These are phyloP conservation scores for Sideroxylon spinosum DNA, from an alignment of 179 eudicot genomes.

Conservation along the genomic window DNA sequence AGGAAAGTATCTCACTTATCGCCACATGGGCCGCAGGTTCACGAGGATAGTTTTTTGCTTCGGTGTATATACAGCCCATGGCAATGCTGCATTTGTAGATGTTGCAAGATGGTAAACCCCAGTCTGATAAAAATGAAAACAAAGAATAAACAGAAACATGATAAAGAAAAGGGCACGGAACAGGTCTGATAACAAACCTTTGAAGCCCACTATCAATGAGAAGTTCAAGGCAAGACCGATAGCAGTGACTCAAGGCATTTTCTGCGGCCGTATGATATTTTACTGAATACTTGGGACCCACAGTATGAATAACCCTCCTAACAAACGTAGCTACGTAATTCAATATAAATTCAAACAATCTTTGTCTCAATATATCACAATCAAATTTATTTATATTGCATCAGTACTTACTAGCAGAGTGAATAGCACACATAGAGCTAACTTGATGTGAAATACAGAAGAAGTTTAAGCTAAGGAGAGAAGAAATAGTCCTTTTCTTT, in stretches of 20 bases:
- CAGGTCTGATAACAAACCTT: constrained; percentile 46
- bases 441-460: too few relatives aligned
- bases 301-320: constrained; percentile 97
- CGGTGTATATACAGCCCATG: constrained; percentile 87
- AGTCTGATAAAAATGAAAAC: background rate
- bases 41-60: constrained; percentile 92
- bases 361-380: background rate
- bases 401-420: background rate
- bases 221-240: constrained; percentile 89
- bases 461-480: too few relatives aligned
- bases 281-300: constrained; percentile 98
- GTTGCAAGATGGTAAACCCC: constrained; percentile 5
- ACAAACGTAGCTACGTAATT: background rate
- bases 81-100: constrained; percentile 76
- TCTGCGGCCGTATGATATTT: constrained; percentile 99
- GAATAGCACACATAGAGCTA: too few relatives aligned
- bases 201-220: constrained; percentile 77
- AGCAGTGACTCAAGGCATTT: constrained; percentile 96
- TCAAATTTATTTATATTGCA: background rate
- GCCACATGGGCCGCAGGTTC: constrained; percentile 99
- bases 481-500: too few relatives aligned
- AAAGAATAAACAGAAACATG: background rate
- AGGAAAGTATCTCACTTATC: constrained; percentile 59
- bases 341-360: background rate
- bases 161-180: constrained; percentile 15